Base-by-base conservation (phyloP, 2,329 filamentous ascomycete genomes). In the Rasamsonia emersonii region DNA sequence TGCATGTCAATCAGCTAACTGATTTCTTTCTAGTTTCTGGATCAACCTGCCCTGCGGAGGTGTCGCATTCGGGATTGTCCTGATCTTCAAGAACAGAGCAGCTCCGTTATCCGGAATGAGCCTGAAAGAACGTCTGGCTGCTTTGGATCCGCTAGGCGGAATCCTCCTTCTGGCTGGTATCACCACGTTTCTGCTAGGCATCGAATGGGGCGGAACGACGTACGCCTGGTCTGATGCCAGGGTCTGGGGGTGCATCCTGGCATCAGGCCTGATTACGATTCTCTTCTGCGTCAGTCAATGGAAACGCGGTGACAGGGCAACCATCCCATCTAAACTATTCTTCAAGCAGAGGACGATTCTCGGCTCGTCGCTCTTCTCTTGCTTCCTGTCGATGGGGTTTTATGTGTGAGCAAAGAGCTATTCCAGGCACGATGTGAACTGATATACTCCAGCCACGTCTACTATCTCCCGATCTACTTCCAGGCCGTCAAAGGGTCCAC, bases 301-400 rank as follows among this genome's bases (percentile, higher is more conserved):
- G 32, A 14, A 28, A 30, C n/a, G 38, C 44, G 23, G 37, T 40
- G 30, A 32, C 6, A 13, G 23, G 15, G 21, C 64, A 3, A 45
- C 63, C 21, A 36, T 67, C 44, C 24, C 45, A n/a, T n/a, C n/a
- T 19, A 39, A 31, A 3, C 50, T 55, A 2, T 42, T 68, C 4
- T 35, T 64, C 14, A 51, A 46, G 26, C 42, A 60, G 24, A 50
- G 61, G 18, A 50, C 50, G 8, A 50, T 67, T 25, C 48, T 39
- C 11, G 42, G n/a, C n/a, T 48, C 23, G 45, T 47, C 20, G 36
- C 42, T 13, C 49, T 50, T 35, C 59, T 51, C 44, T 39, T 43
- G 4, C 51, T 57, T 34, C 53, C 62, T 19, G 53, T 58, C 14
- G 53, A 52, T 24, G 52, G 41, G 5, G 42, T 49, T 14, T 45